Evolutionary conservation across 345 rosid species (phyloP), one percentile per base, ranked within the genome.

Genomic region (Eucalyptus globulus): DNA sequence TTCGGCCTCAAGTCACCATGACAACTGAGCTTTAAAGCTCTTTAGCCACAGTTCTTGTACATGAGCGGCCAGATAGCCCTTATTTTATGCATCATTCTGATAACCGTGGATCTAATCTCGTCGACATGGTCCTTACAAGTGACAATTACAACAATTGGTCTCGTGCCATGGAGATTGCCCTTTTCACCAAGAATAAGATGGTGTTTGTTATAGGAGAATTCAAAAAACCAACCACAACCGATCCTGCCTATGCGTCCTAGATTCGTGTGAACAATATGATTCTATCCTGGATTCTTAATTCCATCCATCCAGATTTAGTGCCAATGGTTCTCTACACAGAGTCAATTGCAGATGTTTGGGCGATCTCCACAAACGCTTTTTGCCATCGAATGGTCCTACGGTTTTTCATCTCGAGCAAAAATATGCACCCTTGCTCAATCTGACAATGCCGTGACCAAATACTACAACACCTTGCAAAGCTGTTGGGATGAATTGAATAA

Each of bases 361-460:
- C 0, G 0, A 65, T 65, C 72, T 65, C 0, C 0, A 5, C 0
- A 5, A 65, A 65, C 3, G 0, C 14, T 65, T 65, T 65, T 65
- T 0, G 3, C 72, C 37, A 29, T 65, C 2, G 10, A 65, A 29
- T 65, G 72, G 72, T 65, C 16, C 34, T 13, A 6, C 5, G 17
- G 7, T 29, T 65, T 62, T 65, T 65, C 72, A 14, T 65, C 9
- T 65, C 17, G 3, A 65, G 72, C 37, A 65, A 65, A 65, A 14
- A 65, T 65, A 6, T 29, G 72, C 16, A 65, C 72, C 72, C 5
- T 65, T 29, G 10, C 72, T 29, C 37, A 65, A 65, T 14, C 0
- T 65, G 17, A 65, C 9, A 1, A 65, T 65, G 17, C 19, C 19
- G 9, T 51, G 54, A 51, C 54, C 8, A 51, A 51, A 16, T 51